These are phyloP conservation scores for Cryptococcus sp. DNA, from an alignment of 1,284 basidiomycete species.

Conservation along the genomic window DNA sequence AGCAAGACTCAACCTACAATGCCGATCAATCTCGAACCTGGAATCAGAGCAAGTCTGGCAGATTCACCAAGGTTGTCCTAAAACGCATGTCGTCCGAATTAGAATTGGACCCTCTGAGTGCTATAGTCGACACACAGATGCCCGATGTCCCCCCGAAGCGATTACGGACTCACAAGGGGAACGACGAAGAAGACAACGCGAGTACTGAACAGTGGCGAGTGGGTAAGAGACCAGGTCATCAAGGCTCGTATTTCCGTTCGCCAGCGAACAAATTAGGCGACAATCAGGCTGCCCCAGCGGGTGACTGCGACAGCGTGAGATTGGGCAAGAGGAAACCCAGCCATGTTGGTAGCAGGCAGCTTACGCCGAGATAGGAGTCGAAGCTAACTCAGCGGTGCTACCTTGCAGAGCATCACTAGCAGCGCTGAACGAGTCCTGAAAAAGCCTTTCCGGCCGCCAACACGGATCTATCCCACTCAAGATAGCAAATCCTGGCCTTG, in stretches of 20 bases:
- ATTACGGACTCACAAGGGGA: neutral
- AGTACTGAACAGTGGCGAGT: conserved; percentile 37
- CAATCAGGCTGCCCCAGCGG: neutral
- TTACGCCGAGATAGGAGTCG: no score
- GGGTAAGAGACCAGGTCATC: conserved; percentile 39
- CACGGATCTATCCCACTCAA: neutral
- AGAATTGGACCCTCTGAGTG: neutral
- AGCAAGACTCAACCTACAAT: no score
- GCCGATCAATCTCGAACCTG: no score
- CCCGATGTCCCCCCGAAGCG: conserved; percentile 4
- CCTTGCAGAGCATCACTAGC: conserved; percentile 18
- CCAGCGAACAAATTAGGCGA: conserved; percentile 8
- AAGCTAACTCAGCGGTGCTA: no score
- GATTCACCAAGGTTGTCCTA: neutral
- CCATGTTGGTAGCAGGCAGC: no score
- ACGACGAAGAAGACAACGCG: conserved; percentile 4
- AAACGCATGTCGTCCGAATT: conserved; percentile 12
- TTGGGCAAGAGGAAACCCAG: neutral
- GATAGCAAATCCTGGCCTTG: neutral
- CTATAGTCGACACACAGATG: neutral
- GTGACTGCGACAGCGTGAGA: neutral
- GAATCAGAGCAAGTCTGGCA: no score
- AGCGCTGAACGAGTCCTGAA: conserved; percentile 37
- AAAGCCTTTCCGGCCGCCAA: conserved; percentile 42
- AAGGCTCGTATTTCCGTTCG: conserved; percentile 30